Base-by-base conservation (phyloP, 2,329 filamentous ascomycete species). In the Colletotrichum sp. region DNA sequence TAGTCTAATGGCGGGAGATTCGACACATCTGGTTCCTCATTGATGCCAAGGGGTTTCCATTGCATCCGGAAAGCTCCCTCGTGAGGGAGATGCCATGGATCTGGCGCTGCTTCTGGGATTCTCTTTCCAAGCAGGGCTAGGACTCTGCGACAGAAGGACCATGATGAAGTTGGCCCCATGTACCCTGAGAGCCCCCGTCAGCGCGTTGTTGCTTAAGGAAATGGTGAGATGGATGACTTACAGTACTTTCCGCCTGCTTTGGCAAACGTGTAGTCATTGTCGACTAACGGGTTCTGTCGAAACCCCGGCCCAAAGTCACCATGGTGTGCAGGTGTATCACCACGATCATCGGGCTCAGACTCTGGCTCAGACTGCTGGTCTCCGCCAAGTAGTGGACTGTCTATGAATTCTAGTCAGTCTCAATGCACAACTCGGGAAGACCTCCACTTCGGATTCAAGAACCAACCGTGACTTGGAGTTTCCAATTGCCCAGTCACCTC, bases 101-200 rank as follows among this genome's bases (percentile, higher is more conserved):
- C 81, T 19, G 82, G 80, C 22, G 81, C 82, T 1, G 82, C 80
- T n/a, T 83, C 82, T 1, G 83, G 82, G 7, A 83, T 79, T 49
- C 80, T 79, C 66, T 82, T 79, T 5, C 83, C 83, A 34, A 84
- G 80, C 0, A 84, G 75, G 25, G 80, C 80, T 9, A 84, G 70
- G 3, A 84, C 83, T 6, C 83, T 80, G 29, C 82, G 81, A 65
- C 82, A 84, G 62, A 84, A 84, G 6, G 83, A 83, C 83, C 83
- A 84, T 27, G 83, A 83, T 4, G 83, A 84, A 2, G 82, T 82
- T 4, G 83, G 83, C 1, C 83, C 83, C 80, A 83, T 83, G 69
- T 83, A 83, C 82, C 82, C 82, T 83, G 30, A 9, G 19, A 49
- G 13, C 3, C 5, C 8, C n/a, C 6, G 16, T 59, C 30, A 16